Conservation (phyloP, 805 yeast genomes). For the Ogataea angusta region DNA sequence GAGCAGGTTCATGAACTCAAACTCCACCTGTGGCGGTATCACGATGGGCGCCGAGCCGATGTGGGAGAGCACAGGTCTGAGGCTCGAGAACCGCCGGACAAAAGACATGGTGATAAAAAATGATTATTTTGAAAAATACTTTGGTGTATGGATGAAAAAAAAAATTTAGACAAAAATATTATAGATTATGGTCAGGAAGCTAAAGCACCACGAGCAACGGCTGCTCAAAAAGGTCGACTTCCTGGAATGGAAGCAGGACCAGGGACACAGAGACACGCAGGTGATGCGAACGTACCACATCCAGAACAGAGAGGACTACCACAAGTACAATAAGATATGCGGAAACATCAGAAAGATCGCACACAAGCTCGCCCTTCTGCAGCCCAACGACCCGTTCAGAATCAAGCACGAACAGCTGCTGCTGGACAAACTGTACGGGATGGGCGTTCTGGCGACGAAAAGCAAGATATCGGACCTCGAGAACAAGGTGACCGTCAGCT, state of each 20-base stretch:
- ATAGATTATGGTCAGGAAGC: constrained; percentile 63
- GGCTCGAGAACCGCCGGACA: constrained; percentile 31
- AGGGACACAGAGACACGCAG: constrained; percentile 92
- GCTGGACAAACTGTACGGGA: constrained; percentile 78
- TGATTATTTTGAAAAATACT: neutral
- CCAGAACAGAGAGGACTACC: constrained; percentile 94
- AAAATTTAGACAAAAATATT: constrained; percentile 6
- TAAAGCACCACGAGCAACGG: constrained; percentile 94
- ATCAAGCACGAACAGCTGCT: constrained; percentile 83
- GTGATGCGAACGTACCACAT: constrained; percentile 94
- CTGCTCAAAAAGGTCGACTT: constrained; percentile 93
- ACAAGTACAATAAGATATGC: constrained; percentile 87
- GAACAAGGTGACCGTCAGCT: constrained; percentile 87
- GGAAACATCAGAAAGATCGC: constrained; percentile 90
- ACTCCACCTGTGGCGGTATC: constrained; percentile 57
- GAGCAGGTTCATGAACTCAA: constrained; percentile 46
- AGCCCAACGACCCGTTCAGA: constrained; percentile 84
- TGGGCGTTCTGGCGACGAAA: constrained; percentile 87
- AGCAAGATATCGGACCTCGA: constrained; percentile 90
- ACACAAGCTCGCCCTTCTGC: constrained; percentile 76
- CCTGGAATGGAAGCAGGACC: constrained; percentile 96
- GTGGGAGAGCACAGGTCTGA: constrained; percentile 46
- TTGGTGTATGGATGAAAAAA: constrained; percentile 8
- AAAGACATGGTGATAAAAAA: constrained; percentile 8
- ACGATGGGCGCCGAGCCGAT: constrained; percentile 79